These are phyloP conservation scores for Calonectria hongkongensis DNA, from an alignment of 2,329 filamentous ascomycete genomes.

Conservation along the genomic window DNA sequence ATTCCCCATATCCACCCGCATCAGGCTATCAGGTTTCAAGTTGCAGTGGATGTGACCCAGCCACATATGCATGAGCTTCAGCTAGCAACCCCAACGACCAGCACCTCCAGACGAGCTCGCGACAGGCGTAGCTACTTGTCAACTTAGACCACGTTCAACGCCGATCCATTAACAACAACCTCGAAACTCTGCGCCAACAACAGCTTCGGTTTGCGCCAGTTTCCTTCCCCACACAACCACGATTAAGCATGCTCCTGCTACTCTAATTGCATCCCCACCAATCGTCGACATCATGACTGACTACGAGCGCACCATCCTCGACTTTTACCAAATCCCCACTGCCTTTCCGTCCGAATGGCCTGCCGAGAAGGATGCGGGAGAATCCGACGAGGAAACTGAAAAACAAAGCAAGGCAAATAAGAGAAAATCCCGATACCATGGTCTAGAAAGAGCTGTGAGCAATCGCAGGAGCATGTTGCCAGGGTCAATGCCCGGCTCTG, in stretches of 20 bases:
- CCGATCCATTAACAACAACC: not conserved
- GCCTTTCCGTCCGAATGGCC: slow-evolving; percentile 92
- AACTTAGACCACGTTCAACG: not conserved
- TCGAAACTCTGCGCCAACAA: not conserved
- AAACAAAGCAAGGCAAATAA: slow-evolving; percentile 70
- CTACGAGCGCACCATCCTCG: slow-evolving; percentile 84
- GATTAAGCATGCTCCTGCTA: slow-evolving; percentile 37
- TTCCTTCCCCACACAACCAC: slow-evolving; percentile 11
- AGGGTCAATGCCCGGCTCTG: slow-evolving; percentile 80
- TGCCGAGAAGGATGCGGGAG: slow-evolving; percentile 82
- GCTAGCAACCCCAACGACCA: slow-evolving; percentile 26
- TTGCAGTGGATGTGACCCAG: slow-evolving; percentile 19
- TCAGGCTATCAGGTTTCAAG: slow-evolving; percentile 28
- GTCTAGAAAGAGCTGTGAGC: slow-evolving; percentile 85
- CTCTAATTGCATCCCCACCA: slow-evolving; percentile 44
- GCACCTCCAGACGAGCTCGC: slow-evolving; percentile 24
- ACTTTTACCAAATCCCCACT: slow-evolving; percentile 90
- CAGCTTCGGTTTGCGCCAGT: not conserved
- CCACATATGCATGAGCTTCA: slow-evolving; percentile 41
- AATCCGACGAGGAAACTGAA: slow-evolving; percentile 76
- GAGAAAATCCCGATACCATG: slow-evolving; percentile 88
- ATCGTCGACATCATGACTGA: slow-evolving; percentile 74
- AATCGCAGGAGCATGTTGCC: slow-evolving; percentile 79
- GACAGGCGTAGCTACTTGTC: not conserved
- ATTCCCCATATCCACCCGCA: slow-evolving; percentile 12